Conservation (phyloP, 306 rosid species). For the Dalbergia cochinchinensis region DNA sequence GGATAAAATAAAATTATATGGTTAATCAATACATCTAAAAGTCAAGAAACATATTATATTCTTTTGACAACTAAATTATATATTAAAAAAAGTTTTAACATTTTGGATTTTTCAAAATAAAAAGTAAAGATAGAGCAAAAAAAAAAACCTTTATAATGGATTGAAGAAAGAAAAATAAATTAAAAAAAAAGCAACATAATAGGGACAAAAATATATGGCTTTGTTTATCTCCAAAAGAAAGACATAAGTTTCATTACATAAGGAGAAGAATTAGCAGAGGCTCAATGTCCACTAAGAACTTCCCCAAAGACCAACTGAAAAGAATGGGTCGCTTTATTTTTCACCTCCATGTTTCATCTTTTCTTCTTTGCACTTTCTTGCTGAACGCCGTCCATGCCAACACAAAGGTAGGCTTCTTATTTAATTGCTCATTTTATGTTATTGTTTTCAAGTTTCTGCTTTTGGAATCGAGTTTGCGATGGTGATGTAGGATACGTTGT, state of each 20-base stretch:
- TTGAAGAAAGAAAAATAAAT: background rate
- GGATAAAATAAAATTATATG: too few relatives aligned
- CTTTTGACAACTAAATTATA: too few relatives aligned
- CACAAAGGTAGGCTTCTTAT: conserved; percentile 35
- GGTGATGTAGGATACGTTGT: too few relatives aligned
- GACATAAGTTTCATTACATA: background rate
- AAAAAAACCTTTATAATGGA: background rate
- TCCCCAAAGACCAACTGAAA: background rate
- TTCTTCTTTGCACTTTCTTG: conserved; percentile 28
- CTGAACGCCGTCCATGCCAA: conserved; percentile 37
- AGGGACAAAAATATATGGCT: background rate
- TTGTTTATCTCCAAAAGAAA: background rate
- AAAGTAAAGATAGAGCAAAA: background rate
- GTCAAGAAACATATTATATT: too few relatives aligned
- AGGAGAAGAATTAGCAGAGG: background rate
- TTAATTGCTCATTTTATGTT: background rate
- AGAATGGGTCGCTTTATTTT: conserved; percentile 37
- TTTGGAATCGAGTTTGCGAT: background rate
- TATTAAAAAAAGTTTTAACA: too few relatives aligned
- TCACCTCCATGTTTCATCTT: conserved; percentile 2
- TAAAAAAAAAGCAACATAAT: background rate
- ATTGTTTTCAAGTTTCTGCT: background rate
- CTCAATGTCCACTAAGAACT: background rate
- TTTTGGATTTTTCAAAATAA: background rate
- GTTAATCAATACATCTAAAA: too few relatives aligned